Evolutionary conservation across 495 filamentous ascomycete genomes (phyloP).

Genomic region (Aspergillus taichungensis): DNA sequence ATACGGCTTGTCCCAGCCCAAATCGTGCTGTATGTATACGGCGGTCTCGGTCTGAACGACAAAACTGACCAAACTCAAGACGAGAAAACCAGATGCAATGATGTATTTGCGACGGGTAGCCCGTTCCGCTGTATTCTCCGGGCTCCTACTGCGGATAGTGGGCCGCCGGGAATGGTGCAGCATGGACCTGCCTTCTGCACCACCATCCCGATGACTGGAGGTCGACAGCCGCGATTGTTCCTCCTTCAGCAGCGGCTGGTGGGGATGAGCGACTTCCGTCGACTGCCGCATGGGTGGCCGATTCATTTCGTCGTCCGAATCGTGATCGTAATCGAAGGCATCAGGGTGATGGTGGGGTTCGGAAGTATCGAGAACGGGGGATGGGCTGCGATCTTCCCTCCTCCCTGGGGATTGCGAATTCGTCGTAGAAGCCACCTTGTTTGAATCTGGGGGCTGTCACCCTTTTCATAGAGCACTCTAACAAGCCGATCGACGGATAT

Average conservation of each 20-base stretch:
- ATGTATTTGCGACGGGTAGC: conserved; percentile 74
- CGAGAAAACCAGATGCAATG: conserved; percentile 73
- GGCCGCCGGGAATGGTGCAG: conserved; percentile 41
- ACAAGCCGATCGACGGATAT: too few relatives aligned
- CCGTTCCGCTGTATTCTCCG: conserved; percentile 45
- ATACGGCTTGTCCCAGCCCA: conserved; percentile 93
- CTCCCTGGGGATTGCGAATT: conserved; percentile 6
- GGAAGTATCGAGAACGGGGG: conserved; percentile 17
- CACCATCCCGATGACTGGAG: conserved; percentile 27
- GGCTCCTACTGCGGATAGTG: conserved; percentile 54
- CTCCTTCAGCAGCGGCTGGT: conserved; percentile 49
- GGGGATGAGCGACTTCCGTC: conserved; percentile 39
- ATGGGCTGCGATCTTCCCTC: conserved; percentile 7
- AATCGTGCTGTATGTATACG: conserved; percentile 79
- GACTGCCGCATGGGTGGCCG: conserved; percentile 41
- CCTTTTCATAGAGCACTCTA: too few relatives aligned
- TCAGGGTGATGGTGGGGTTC: too few relatives aligned
- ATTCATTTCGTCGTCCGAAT: conserved; percentile 37
- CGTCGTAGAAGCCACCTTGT: conserved; percentile 16
- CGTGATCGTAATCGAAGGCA: conserved; percentile 2
- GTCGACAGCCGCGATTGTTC: conserved; percentile 39
- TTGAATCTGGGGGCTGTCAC: background rate
- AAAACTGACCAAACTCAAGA: conserved; percentile 74
- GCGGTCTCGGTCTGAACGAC: conserved; percentile 89
- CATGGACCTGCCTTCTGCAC: conserved; percentile 32